A percentile compares a stretch with the other conserved stretches of the same genome.
Evolutionary conservation across 805 yeast species (phyloP).

Genomic region (Kuraishia capsulata): DNA sequence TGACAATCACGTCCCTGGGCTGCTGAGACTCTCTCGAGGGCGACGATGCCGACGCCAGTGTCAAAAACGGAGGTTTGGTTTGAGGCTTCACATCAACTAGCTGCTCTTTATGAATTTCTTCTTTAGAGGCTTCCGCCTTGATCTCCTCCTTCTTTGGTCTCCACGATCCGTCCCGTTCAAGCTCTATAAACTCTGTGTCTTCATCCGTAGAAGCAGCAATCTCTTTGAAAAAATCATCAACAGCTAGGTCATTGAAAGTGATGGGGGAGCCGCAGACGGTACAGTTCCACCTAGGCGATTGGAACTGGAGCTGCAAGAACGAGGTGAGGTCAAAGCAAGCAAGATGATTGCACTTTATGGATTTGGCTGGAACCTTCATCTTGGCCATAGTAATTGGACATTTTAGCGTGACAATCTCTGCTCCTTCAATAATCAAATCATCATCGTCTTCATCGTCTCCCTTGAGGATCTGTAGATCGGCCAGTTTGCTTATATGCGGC

Average conservation of each 20-base stretch:
- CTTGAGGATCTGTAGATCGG: constrained; percentile 40
- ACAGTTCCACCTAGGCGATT: constrained; percentile 81
- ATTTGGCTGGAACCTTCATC: constrained; percentile 64
- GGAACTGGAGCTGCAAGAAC: constrained; percentile 66
- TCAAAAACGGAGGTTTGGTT: too few species aligned
- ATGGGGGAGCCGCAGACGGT: constrained; percentile 64
- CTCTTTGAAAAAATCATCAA: constrained; percentile 66
- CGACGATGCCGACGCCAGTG: too few species aligned
- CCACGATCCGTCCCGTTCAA: constrained; percentile 75
- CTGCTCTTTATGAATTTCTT: background rate
- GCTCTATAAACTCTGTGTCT: constrained; percentile 55
- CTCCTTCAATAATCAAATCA: constrained; percentile 63
- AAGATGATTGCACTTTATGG: constrained; percentile 65
- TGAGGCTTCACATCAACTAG: background rate
- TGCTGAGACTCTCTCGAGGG: constrained; percentile 13
- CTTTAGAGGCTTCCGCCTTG: background rate
- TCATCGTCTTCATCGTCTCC: constrained; percentile 39
- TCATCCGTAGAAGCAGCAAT: constrained; percentile 45
- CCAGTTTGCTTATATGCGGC: constrained; percentile 42
- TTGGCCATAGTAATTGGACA: constrained; percentile 74
- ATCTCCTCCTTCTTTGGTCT: constrained; percentile 14
- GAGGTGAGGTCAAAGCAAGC: constrained; percentile 83
- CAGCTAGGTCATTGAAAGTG: constrained; percentile 46
- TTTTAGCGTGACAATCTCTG: constrained; percentile 55
- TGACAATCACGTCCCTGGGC: constrained; percentile 7